Evolutionary conservation across 176 grass and related monocot genomes (phyloP), one percentile per base, ranked within the genome.

Genomic region (Otatea glauca): DNA sequence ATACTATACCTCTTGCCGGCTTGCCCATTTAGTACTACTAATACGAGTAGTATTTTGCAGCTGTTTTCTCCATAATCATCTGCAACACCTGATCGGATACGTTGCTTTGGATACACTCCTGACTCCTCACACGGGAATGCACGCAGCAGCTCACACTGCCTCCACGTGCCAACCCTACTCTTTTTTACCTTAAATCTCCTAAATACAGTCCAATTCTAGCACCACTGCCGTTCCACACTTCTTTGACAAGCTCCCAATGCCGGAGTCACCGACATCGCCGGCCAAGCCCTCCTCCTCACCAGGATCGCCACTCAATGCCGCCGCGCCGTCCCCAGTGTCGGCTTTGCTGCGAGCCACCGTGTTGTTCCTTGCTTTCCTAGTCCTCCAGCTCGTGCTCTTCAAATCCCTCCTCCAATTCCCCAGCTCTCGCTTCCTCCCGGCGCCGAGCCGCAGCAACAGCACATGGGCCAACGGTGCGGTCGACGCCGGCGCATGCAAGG

Each of bases 361-460:
- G 48, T 58, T 90, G 60, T 12, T 91, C 13, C 9, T 92, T 4
- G 79, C 67, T 47, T 82, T 95, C 66, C 76, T 94, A 8, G 64
- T 45, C 0, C 10, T 98, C 24, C 96, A 95, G 76, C 42, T 95
- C 15, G 12, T 93, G 53, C 67, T 98, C 68, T 87, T 95, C 81
- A n/a, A 88, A 54, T 62, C 13, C 72, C 51, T 83, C 56, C 59
- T 74, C 65, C 21, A 10, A 45, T 84, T 47, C 56, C 87, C 76
- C 1, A 82, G 24, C 76, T 80, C 89, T 6, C 76, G 87, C 1
- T 86, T 82, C 90, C 77, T 89, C 75, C 78, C 84, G 9, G 63
- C 78, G 38, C 86, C 92, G 2, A 67, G 75, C 50, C 44, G 77
- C 39, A 41, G 70, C 72, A 84, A 24, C 59, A 75, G 56, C 15